Base-by-base conservation (phyloP, 164 flowering plant species). In the Umbellularia californica region DNA sequence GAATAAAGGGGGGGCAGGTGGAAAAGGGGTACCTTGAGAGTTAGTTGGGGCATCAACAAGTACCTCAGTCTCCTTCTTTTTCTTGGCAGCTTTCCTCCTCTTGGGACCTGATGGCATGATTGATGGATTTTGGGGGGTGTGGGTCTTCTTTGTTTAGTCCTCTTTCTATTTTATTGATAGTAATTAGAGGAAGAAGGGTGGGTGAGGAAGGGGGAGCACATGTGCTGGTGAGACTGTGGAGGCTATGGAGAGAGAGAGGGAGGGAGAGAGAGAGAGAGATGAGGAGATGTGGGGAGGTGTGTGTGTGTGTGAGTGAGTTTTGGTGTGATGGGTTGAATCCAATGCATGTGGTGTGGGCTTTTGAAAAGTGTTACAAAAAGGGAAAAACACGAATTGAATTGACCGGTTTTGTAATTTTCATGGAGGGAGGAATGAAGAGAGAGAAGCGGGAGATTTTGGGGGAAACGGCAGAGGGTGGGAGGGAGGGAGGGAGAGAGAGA, bases 101-200 rank as follows among this genome's bases (percentile, higher is more conserved):
- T 85, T 90, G 0, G 89, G 69, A 82, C 91, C 92, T 67, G 87
- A 76, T 2, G 95, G 95, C 95, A 90, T 90, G 90, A 83, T 86
- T 84, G 79, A 84, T 84, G 76, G 58, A 41, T 5, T 41, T 30
- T 0, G 11, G 47, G 47, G 47, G 47, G 47, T 41, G 47, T 69
- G 71, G 71, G 55, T n/a, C 55, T 69, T 69, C 71, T 52, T 69
- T 47, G 13, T 64, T 22, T 41, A 41, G 11, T 33, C n/a, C 22
- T 67, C 28, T 28, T 67, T 28, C 19, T 33, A 3, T 5, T 12
- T 9, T 41, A n/a, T 7, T 9, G 10, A 41, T 41, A 41, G 47
- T 41, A 15, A 33, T 13, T 33, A 30, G 69, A 67, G 67, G 25
- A 64, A 15, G 41, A 67, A 67, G 41, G 20, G 23, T 67, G 69